phyloP scores from a whole-genome alignment of 2,329 filamentous ascomycete genomes.

The Chaetomium strumarium region DNA sequence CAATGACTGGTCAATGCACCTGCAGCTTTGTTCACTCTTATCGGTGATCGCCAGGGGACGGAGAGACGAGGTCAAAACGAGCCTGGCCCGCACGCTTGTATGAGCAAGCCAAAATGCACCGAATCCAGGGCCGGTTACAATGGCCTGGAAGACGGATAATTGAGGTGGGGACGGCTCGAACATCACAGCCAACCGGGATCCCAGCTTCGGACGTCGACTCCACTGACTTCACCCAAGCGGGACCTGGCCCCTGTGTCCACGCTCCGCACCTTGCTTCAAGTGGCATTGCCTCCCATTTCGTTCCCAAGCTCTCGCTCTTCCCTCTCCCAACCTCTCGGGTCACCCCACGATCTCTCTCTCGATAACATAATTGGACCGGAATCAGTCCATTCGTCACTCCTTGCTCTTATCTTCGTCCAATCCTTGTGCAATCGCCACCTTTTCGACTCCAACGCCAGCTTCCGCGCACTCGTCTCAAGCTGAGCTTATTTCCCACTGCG shows the following conservation, averaged over 20 bases:
- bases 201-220: neutral
- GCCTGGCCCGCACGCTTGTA: neutral
- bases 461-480: too few species aligned
- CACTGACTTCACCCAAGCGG: neutral
- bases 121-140: neutral
- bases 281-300: neutral
- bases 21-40: neutral
- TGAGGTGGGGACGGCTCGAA: neutral
- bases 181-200: constrained; percentile 5
- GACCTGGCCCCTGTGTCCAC: neutral
- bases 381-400: constrained; percentile 5
- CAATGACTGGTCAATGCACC: constrained; percentile 9
- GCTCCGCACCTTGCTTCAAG: neutral
- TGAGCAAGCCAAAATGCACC: neutral
- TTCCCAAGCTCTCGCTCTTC: neutral
- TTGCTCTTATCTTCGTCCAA: constrained; percentile 3
- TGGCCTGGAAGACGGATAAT: constrained; percentile 2
- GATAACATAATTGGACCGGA: neutral
- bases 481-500: neutral
- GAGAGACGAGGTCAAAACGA: neutral
- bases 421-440: neutral
- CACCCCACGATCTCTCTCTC: constrained; percentile 8
- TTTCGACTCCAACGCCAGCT: too few species aligned
- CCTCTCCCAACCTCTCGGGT: constrained; percentile 1
- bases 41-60: constrained; percentile 18